Base-by-base conservation (phyloP, 2,329 filamentous ascomycete genomes). In the Neopestalotiopsis rosae region DNA sequence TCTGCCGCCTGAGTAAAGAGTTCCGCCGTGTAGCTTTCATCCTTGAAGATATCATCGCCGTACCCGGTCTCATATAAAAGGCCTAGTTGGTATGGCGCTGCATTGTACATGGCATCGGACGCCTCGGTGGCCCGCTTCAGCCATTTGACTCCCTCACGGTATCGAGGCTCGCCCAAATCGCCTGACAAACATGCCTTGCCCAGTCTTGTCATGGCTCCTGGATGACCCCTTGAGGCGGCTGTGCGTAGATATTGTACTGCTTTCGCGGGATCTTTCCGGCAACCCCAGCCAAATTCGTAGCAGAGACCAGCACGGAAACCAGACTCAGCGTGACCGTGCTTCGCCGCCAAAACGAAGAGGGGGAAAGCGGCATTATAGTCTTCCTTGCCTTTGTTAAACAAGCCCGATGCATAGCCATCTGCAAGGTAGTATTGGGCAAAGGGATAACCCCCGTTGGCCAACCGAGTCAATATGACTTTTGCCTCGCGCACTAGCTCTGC, bases 261-360 rank as follows among this genome's bases (percentile, higher is more conserved):
- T 81, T 98, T 98, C 64, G 92, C 90, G 68, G 93, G 92, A 76
- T 98, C 94, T 76, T 94, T 94, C 68, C 94, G 91, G 76, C 92
- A 97, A 56, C 96, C 96, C 96, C 96, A 99, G 71, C 95, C 96
- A 81, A 98, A 98, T 80, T 99, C 96, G 82, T 98, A 98, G 83
- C 95, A 98, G 68, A 99, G 86, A 17, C 93, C 96, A 66, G 95
- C 92, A 67, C 96, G 92, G 81, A 98, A 99, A 45, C 92, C 95
- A 68, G 96, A 96, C 83, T 99, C 96, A 62, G 96, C 94, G 80
- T 99, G 96, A 40, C 96, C 96, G 81, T 98, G 96, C 83, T 98
- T 99, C 76, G 94, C 95, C 9, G 96, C 96, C 17, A 96, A 89
- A 49, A 97, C 88, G 78, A 99, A 99, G 38, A 98, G 89, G 9